Conservation (phyloP, 2,329 filamentous ascomycete genomes). For the Thermothelomyces thermophilus region DNA sequence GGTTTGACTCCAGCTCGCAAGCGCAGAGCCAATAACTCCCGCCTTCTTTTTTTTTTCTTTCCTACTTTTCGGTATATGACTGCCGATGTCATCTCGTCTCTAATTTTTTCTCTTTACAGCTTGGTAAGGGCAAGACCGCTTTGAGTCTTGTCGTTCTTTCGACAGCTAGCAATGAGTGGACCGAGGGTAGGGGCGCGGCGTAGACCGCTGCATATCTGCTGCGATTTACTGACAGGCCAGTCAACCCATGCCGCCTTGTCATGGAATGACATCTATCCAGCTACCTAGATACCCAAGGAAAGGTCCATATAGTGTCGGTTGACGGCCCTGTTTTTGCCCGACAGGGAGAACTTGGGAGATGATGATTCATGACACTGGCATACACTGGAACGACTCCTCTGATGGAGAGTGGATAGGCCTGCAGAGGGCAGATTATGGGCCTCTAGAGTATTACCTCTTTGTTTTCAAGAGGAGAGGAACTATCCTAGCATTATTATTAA, state of each 20-base stretch:
- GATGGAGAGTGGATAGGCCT: no score
- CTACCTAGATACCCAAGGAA: no score
- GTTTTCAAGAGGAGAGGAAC: not conserved
- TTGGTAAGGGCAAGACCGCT: not conserved
- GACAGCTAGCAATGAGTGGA: not conserved
- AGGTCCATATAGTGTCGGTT: no score
- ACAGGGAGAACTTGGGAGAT: not conserved
- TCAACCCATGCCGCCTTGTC: not conserved
- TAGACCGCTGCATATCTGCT: conserved; percentile 2
- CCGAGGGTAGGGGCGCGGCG: not conserved
- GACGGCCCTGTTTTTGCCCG: no score
- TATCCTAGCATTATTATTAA: not conserved
- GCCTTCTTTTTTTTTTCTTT: not conserved
- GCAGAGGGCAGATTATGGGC: not conserved
- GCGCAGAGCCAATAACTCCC: not conserved
- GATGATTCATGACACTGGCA: not conserved
- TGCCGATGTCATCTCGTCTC: not conserved
- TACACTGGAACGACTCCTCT: not conserved
- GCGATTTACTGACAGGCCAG: not conserved
- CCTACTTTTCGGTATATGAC: not conserved
- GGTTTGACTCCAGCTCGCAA: not conserved
- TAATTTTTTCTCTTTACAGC: not conserved
- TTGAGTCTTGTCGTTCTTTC: conserved; percentile 2
- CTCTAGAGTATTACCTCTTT: not conserved
- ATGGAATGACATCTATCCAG: no score